phyloP scores from a whole-genome alignment of 306 rosid genomes.

The Gynostemma pentaphyllum region DNA sequence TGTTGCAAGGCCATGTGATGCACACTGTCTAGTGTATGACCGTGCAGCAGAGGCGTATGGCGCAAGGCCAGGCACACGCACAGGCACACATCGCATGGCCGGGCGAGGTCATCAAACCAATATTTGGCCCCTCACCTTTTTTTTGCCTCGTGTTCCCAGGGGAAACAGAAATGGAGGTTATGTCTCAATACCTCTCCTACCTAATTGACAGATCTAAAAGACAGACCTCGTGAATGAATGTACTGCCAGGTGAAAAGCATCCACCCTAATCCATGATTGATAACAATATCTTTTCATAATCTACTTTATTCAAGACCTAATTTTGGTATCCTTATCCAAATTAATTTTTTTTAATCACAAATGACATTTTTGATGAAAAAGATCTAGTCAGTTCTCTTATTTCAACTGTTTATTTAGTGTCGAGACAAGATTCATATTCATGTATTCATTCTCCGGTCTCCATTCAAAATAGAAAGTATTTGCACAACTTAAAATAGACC shows the following conservation, averaged over 20 bases:
- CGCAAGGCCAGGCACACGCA: too few relatives aligned
- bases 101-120: too few relatives aligned
- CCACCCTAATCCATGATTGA: not conserved
- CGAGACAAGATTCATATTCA: not conserved
- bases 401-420: not conserved
- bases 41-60: too few relatives aligned
- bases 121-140: not conserved
- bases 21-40: too few relatives aligned
- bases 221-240: constrained; percentile 5
- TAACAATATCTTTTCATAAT: too few relatives aligned
- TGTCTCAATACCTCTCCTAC: constrained; percentile 6
- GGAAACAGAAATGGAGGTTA: not conserved
- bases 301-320: too few relatives aligned
- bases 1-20: too few relatives aligned
- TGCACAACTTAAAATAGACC: not conserved
- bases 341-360: too few relatives aligned
- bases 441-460: not conserved
- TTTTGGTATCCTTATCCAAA: not conserved
- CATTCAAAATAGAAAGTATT: not conserved
- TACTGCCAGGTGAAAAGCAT: not conserved
- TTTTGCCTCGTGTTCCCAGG: not conserved
- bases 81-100: too few relatives aligned
- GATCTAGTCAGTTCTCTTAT: not conserved
- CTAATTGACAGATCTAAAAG: not conserved
- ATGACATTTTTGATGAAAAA: too few relatives aligned